Percentiles rank a stretch among this genome's conserved stretches.
These are phyloP conservation scores for Cladosporium sp. DNA, from an alignment of 2,329 filamentous ascomycete species.

Conservation along the genomic window DNA sequence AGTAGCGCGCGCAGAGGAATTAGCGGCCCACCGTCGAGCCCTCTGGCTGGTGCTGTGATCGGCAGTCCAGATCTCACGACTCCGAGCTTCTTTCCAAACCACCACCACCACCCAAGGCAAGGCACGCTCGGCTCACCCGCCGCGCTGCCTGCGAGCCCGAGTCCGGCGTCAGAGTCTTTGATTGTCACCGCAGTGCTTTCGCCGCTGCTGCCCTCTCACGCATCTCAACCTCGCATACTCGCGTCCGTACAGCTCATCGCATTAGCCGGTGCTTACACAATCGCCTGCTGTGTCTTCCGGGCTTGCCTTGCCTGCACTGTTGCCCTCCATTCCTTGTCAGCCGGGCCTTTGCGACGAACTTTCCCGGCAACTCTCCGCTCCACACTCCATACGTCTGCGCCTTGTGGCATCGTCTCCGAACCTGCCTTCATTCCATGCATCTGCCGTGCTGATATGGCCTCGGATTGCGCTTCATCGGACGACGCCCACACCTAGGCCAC, in stretches of 20 bases:
- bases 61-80: background rate
- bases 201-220: background rate
- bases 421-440: background rate
- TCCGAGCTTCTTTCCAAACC: background rate
- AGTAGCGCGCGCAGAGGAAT: background rate
- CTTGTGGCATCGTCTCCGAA: background rate
- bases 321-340: background rate
- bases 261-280: too few species aligned
- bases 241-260: background rate
- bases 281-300: background rate
- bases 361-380: background rate
- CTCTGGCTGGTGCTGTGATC: background rate
- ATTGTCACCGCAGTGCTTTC: too few species aligned
- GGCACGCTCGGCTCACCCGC: background rate
- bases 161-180: background rate
- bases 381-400: background rate
- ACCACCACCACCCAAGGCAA: too few species aligned
- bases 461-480: background rate
- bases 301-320: too few species aligned
- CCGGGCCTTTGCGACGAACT: constrained; percentile 1
- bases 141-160: background rate
- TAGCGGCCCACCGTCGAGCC: background rate
- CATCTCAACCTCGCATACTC: too few species aligned
- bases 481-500: background rate
- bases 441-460: constrained; percentile 4